Base-by-base conservation (phyloP, 352 stramenopile genomes). In the Phytophthora melonis region DNA sequence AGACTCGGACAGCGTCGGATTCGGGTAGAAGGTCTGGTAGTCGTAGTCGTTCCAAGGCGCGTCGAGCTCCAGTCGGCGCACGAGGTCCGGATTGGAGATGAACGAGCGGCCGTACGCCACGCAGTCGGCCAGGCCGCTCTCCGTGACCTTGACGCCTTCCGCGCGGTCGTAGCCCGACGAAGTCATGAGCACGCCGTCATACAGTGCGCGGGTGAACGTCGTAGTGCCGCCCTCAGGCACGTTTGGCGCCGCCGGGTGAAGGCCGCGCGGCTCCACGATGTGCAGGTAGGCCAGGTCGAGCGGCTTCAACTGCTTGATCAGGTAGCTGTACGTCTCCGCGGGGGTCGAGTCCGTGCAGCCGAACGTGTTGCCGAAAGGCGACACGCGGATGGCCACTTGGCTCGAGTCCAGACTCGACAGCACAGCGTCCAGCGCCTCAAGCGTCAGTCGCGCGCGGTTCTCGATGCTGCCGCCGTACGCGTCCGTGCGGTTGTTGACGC, bases 391-490 rank as follows among this genome's bases (percentile, higher is more conserved):
- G 18, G 59, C 74, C 23, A 87, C 69, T 30, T 73, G 63, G 25
- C 74, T 79, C 19, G 75, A 82, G 45, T 70, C 63, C 25, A 81
- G 47, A 13, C 54, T 74, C 7, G 75, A 63, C 3, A 74, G 53
- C 18, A 93, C 53, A 0, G 68, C 79, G 49, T 91, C 68, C 59
- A 97, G 34, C 57, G 84, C 64, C 62, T 96, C 82, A 1, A 83
- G 74, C 43, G 93, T 74, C 25, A 97, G 82, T 25, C 83, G 69
- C 34, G 78, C 74, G 27, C 91, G 87, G 76, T 97, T 97, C 68
- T 96, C 89, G 25, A 93, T 74, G 53, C 66, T 87, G 43, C 92
- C 92, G 36, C 91, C 92, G 63, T 80, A 80, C 8, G 49, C 53
- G 19, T 80, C 74, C 7, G 65, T 69, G 34, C 74, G 74, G 21